phyloP scores from a whole-genome alignment of 768 basidiomycete species.

The Suillus decipiens region DNA sequence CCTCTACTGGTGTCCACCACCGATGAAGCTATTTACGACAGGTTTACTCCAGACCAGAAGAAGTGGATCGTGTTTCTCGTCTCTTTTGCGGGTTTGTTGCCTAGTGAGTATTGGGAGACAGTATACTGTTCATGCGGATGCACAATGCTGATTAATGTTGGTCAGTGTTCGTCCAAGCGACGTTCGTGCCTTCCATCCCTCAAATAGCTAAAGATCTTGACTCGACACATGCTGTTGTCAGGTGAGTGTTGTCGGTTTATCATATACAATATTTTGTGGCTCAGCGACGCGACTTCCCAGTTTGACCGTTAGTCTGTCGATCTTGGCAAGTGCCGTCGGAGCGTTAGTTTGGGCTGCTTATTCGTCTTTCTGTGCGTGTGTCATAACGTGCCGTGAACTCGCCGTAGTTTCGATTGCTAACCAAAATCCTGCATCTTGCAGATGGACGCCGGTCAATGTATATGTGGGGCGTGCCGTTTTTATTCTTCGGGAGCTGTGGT shows the following conservation, averaged over 20 bases:
- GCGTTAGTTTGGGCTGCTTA: slow-evolving; percentile 55
- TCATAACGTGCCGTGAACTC: slow-evolving; percentile 7
- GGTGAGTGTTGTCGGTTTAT: slow-evolving; percentile 33
- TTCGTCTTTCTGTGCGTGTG: slow-evolving; percentile 47
- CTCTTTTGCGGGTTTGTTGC: slow-evolving; percentile 62
- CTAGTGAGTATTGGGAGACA: slow-evolving; percentile 43
- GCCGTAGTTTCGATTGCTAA: not conserved
- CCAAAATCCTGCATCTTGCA: slow-evolving; percentile 33
- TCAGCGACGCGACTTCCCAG: too few species aligned
- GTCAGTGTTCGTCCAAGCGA: slow-evolving; percentile 66
- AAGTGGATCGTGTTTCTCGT: slow-evolving; percentile 54
- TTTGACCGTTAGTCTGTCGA: slow-evolving; percentile 52
- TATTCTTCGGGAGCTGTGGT: slow-evolving; percentile 59
- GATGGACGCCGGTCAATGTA: slow-evolving; percentile 70
- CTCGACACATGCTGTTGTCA: slow-evolving; percentile 57
- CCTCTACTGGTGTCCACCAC: slow-evolving; percentile 21
- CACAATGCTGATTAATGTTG: not conserved
- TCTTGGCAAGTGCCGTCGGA: slow-evolving; percentile 46
- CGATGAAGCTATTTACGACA: slow-evolving; percentile 48
- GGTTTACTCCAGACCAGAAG: slow-evolving; percentile 56
- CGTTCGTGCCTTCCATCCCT: slow-evolving; percentile 76
- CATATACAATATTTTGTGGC: not conserved
- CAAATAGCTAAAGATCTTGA: slow-evolving; percentile 67
- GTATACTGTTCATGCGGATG: not conserved
- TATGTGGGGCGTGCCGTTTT: slow-evolving; percentile 57